Evolutionary conservation across 2,329 filamentous ascomycete genomes (phyloP).

Genomic region (Ciborinia camelliae): DNA sequence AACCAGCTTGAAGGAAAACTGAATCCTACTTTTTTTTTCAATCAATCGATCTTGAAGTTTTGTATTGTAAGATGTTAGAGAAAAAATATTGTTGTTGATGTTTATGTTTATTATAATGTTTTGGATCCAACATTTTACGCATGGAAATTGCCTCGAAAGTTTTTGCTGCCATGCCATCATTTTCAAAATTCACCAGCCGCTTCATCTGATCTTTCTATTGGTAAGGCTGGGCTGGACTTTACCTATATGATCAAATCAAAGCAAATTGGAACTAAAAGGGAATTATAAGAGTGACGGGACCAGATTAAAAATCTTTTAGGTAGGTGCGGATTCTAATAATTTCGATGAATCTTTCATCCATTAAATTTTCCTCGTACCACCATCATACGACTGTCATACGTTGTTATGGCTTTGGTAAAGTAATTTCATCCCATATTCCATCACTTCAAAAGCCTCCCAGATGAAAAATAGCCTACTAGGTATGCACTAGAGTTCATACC

Average conservation of each 20-base stretch:
- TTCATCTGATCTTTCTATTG: background rate
- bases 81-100: background rate
- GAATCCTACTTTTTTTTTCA: background rate
- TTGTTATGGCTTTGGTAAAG: background rate
- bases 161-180: background rate
- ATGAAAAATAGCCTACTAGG: background rate
- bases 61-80: background rate
- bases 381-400: no score
- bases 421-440: background rate
- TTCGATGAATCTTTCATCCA: background rate
- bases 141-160: background rate
- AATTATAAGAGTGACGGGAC: background rate
- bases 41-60: constrained; percentile 1
- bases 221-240: background rate
- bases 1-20: background rate
- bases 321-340: background rate
- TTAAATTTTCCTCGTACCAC: background rate
- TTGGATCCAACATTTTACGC: no score
- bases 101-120: no score
- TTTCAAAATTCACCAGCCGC: background rate
- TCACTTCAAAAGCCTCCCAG: background rate
- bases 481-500: no score
- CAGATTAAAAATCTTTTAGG: background rate
- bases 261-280: background rate
- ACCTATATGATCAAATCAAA: background rate